These are phyloP conservation scores for Quercus lobata DNA, from an alignment of 331 rosid species.

Conservation along the genomic window DNA sequence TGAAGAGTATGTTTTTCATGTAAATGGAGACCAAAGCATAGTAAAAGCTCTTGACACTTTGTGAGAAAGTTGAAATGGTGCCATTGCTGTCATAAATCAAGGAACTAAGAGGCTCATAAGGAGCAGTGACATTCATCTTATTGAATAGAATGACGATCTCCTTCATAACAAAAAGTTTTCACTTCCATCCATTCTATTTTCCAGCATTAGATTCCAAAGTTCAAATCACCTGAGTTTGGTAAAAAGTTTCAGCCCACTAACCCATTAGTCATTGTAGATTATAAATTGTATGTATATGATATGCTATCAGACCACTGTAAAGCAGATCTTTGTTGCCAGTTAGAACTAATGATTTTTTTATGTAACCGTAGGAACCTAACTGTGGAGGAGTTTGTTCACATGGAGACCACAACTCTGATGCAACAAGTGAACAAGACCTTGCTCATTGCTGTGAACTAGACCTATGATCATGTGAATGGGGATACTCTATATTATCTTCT, in stretches of 20 bases:
- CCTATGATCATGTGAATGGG: too few species aligned
- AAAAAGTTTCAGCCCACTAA: not conserved
- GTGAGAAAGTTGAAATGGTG: constrained; percentile 33
- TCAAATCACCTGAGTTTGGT: not conserved
- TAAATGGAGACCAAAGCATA: constrained; percentile 49
- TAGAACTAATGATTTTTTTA: constrained; percentile 1
- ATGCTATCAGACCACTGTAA: not conserved
- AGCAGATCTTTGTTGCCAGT: not conserved
- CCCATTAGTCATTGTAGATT: not conserved
- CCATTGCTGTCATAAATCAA: constrained; percentile 43
- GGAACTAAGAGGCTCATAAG: constrained; percentile 48
- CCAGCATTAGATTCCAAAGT: not conserved
- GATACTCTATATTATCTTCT: too few species aligned
- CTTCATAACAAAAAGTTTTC: constrained; percentile 30
- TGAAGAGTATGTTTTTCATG: constrained; percentile 40
- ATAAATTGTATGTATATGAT: not conserved
- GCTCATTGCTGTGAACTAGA: not conserved
- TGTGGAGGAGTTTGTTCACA: constrained; percentile 46
- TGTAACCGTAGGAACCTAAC: constrained; percentile 30
- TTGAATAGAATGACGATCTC: constrained; percentile 38
- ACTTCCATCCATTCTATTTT: not conserved
- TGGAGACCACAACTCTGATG: constrained; percentile 14
- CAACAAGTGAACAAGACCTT: constrained; percentile 13
- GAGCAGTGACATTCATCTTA: constrained; percentile 37
- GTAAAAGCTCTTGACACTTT: constrained; percentile 44